Percentiles rank a stretch among this genome's conserved stretches.
Conservation (phyloP, 2,329 filamentous ascomycete species). For the Catunica adiposa region DNA sequence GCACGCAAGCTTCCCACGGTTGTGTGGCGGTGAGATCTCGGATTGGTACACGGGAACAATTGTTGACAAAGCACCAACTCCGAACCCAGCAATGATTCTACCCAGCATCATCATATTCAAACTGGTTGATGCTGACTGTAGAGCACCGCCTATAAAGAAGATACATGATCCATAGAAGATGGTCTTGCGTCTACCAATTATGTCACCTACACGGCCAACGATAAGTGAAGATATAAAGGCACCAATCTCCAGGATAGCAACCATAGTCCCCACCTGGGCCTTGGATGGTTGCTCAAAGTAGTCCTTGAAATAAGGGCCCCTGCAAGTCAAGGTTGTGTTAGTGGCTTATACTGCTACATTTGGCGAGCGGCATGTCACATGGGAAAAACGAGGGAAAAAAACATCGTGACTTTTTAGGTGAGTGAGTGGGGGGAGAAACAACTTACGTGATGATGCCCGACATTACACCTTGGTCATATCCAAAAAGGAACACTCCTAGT, state of each 20-base stretch:
- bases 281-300: slow-evolving; percentile 82
- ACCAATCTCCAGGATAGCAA: slow-evolving; percentile 87
- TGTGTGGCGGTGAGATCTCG: slow-evolving; percentile 91
- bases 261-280: slow-evolving; percentile 88
- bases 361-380: background rate
- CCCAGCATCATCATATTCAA: slow-evolving; percentile 84
- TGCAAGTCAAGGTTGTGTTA: slow-evolving; percentile 23
- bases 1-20: slow-evolving; percentile 85
- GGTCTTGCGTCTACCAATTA: slow-evolving; percentile 74
- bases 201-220: slow-evolving; percentile 77
- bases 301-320: slow-evolving; percentile 72
- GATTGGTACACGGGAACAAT: slow-evolving; percentile 91
- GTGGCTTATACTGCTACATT: slow-evolving; percentile 16
- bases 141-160: slow-evolving; percentile 67
- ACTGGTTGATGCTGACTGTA: slow-evolving; percentile 65
- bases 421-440: background rate
- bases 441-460: slow-evolving; percentile 53
- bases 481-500: slow-evolving; percentile 73
- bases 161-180: slow-evolving; percentile 88
- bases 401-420: background rate
- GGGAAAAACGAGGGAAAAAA: too few species aligned
- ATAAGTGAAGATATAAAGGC: slow-evolving; percentile 78
- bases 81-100: slow-evolving; percentile 68
- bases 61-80: slow-evolving; percentile 75
- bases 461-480: slow-evolving; percentile 85